phyloP scores from a whole-genome alignment of 768 basidiomycete species.

The Termitomyces sp. region DNA sequence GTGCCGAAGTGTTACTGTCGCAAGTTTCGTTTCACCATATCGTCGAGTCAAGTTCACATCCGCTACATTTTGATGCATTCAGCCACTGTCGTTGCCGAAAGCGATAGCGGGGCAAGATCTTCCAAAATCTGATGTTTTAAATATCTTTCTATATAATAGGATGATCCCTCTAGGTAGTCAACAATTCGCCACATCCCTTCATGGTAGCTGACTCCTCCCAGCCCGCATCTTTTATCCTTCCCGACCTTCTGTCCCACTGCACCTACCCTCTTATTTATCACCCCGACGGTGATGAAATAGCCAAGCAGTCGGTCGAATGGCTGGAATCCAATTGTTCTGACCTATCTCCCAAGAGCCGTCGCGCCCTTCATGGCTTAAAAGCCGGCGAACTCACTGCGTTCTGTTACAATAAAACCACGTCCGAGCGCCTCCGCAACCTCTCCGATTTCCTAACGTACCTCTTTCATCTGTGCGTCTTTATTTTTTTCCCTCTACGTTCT shows the following conservation, averaged over 20 bases:
- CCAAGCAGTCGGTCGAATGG: constrained; percentile 44
- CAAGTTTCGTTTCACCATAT: too few relatives aligned
- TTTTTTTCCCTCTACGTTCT: background rate
- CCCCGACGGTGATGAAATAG: constrained; percentile 38
- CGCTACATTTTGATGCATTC: too few relatives aligned
- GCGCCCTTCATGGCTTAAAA: constrained; percentile 51
- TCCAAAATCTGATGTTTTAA: too few relatives aligned
- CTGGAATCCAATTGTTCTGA: constrained; percentile 42
- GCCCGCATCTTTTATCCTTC: constrained; percentile 36
- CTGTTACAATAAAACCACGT: constrained; percentile 54
- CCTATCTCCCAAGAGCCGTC: constrained; percentile 36
- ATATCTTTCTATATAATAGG: background rate
- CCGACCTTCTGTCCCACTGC: constrained; percentile 51
- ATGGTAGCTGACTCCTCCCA: background rate
- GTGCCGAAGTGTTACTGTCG: too few relatives aligned
- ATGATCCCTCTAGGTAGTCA: background rate
- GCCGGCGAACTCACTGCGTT: constrained; percentile 63
- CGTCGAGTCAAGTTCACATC: too few relatives aligned
- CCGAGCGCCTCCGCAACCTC: constrained; percentile 55
- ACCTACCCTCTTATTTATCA: constrained; percentile 40
- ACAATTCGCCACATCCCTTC: background rate
- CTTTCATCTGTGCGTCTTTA: constrained; percentile 41
- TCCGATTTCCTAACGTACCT: constrained; percentile 66
- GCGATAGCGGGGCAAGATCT: too few relatives aligned
- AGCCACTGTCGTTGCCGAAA: too few relatives aligned